phyloP scores from a whole-genome alignment of 2,329 filamentous ascomycete species.

The Fusarium sp. region DNA sequence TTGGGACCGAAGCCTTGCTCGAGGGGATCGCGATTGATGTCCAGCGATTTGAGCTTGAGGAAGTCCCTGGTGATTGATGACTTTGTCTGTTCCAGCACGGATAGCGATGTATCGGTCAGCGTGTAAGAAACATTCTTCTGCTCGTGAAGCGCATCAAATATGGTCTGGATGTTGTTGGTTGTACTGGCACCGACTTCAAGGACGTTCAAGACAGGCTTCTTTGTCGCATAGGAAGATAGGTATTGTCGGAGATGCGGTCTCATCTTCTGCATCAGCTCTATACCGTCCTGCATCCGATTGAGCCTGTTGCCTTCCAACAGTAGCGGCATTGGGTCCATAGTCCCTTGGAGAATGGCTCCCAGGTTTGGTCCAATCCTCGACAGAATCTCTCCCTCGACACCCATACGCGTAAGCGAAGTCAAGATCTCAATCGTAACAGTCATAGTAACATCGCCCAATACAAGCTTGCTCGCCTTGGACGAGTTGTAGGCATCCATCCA shows the following conservation, averaged over 20 bases:
- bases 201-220: neutral
- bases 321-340: neutral
- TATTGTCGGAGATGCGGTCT: neutral
- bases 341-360: neutral
- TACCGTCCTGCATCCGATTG: neutral
- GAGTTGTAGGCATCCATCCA: conserved; percentile 14
- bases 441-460: conserved; percentile 14
- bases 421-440: conserved; percentile 26
- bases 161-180: neutral
- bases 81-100: neutral
- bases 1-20: neutral
- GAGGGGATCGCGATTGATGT: conserved; percentile 13
- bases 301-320: neutral
- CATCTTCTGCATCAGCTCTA: conserved; percentile 6
- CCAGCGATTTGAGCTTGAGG: neutral
- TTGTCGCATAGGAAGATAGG: conserved; percentile 12
- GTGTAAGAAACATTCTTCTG: neutral
- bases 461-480: neutral
- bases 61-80: fast-evolving
- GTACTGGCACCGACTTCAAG: conserved; percentile 23
- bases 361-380: conserved; percentile 22
- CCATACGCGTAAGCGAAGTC: conserved; percentile 12
- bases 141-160: neutral
- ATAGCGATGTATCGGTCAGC: conserved; percentile 3
- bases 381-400: conserved; percentile 20